These are phyloP conservation scores for Gypsophila paniculata DNA, from an alignment of 179 eudicot genomes.

Conservation along the genomic window DNA sequence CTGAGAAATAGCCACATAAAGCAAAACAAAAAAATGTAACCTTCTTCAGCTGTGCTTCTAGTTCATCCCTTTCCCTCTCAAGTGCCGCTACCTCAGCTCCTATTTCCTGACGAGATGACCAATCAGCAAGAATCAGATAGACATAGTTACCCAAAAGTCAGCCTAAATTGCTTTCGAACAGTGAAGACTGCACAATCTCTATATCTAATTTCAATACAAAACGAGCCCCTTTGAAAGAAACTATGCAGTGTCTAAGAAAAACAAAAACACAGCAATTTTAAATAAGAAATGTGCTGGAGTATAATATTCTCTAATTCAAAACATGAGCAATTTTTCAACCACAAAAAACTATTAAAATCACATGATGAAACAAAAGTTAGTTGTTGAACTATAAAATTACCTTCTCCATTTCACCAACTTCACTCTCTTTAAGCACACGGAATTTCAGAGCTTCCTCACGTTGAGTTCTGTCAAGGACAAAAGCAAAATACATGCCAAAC, in stretches of 20 bases:
- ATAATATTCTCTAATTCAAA: neutral
- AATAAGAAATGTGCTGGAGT: constrained; percentile 2
- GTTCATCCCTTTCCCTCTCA: constrained; percentile 84
- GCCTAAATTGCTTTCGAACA: neutral
- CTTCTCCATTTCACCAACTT: constrained; percentile 85
- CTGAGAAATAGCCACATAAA: constrained; percentile 2
- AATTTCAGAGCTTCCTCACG: constrained; percentile 92
- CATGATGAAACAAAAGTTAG: neutral
- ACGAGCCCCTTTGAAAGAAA: neutral
- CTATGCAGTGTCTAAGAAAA: neutral
- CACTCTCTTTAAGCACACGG: constrained; percentile 72
- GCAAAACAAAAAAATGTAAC: constrained; percentile 28
- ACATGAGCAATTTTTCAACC: neutral
- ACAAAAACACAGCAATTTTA: neutral
- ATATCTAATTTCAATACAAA: constrained; percentile 1
- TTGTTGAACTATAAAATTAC: constrained; percentile 30
- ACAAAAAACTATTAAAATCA: neutral
- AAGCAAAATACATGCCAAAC: constrained; percentile 8
- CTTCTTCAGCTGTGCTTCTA: constrained; percentile 90
- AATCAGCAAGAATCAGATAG: constrained; percentile 1
- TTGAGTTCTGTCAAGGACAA: constrained; percentile 51
- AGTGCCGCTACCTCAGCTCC: constrained; percentile 71
- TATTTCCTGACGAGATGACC: constrained; percentile 54
- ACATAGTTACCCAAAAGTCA: constrained; percentile 5
- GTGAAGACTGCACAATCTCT: constrained; percentile 3